phyloP scores from a whole-genome alignment of 2,329 filamentous ascomycete species.

The Pyrenochaeta sp. region DNA sequence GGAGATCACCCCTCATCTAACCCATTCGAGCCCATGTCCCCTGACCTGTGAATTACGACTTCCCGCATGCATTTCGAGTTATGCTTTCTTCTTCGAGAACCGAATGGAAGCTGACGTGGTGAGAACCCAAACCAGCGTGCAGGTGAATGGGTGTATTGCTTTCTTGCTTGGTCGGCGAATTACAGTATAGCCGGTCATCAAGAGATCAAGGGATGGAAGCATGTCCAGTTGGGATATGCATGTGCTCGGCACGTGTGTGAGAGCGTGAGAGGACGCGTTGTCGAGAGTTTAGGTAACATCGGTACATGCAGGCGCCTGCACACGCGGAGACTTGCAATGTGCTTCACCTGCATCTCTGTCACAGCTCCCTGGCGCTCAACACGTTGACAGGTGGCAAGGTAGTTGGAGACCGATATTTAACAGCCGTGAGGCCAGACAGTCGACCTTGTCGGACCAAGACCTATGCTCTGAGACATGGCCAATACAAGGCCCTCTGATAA shows the following conservation, averaged over 20 bases:
- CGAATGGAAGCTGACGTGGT: conserved; percentile 28
- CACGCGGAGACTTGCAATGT: not conserved
- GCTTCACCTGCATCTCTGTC: conserved; percentile 14
- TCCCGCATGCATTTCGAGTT: conserved; percentile 2
- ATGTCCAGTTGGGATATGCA: conserved; percentile 12
- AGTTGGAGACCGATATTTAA: conserved; percentile 24
- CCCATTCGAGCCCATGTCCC: conserved; percentile 7
- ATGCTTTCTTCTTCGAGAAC: conserved; percentile 5
- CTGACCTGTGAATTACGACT: conserved; percentile 2
- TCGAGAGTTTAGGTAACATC: conserved; percentile 20
- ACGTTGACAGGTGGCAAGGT: conserved; percentile 16
- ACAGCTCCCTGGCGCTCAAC: conserved; percentile 4
- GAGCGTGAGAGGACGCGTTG: not conserved
- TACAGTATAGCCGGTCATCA: conserved; percentile 27
- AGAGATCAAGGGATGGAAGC: conserved; percentile 12
- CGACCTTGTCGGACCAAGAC: conserved; percentile 18
- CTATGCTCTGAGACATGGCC: conserved; percentile 38
- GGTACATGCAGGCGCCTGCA: conserved; percentile 6
- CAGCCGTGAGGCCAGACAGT: conserved; percentile 19
- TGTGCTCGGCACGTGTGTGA: conserved; percentile 14
- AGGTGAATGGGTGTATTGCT: conserved; percentile 10
- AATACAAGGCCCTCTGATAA: conserved; percentile 22
- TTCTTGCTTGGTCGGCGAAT: conserved; percentile 10
- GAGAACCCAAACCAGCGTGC: conserved; percentile 32
- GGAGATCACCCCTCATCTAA: conserved; percentile 6